Evolutionary conservation across 768 basidiomycete genomes (phyloP).

Genomic region (Boletus bicolor): DNA sequence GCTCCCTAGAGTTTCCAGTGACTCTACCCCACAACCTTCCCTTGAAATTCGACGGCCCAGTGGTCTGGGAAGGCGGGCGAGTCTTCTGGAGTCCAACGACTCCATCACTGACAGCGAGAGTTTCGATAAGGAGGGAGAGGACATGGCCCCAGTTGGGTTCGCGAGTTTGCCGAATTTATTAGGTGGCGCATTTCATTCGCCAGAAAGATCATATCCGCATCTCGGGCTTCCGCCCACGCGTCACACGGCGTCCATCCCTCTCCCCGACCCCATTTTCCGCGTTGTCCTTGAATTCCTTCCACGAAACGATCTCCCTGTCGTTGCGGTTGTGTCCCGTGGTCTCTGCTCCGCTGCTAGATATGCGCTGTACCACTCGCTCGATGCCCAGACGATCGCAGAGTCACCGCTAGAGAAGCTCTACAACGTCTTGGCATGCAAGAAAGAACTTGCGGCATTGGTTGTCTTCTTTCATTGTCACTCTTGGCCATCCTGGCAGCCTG

Average conservation of each 20-base stretch:
- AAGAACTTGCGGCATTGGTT: conserved; percentile 25
- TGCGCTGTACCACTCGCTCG: conserved; percentile 22
- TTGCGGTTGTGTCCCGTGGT: conserved; percentile 25
- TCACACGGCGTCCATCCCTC: background rate
- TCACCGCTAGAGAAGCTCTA: conserved; percentile 17
- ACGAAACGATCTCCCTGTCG: conserved; percentile 12
- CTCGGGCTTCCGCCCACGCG: background rate
- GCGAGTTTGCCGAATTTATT: conserved; percentile 22
- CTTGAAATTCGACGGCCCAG: conserved; percentile 34
- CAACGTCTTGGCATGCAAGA: conserved; percentile 15
- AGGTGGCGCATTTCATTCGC: conserved; percentile 10
- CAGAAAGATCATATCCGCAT: background rate
- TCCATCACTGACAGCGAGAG: conserved; percentile 12
- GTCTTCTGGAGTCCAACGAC: conserved; percentile 19
- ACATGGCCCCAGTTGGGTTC: conserved; percentile 1
- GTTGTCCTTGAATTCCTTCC: conserved; percentile 23
- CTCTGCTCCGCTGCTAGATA: conserved; percentile 23
- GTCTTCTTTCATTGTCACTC: conserved; percentile 22
- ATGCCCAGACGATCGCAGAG: conserved; percentile 15
- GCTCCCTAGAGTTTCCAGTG: conserved; percentile 25
- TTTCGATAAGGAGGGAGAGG: background rate
- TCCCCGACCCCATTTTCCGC: conserved; percentile 21
- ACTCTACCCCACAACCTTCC: conserved; percentile 21
- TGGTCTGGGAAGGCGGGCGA: conserved; percentile 31
- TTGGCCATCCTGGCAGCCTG: conserved; percentile 18